Conservation (phyloP, 2,329 filamentous ascomycete species). For the Colletotrichum limetticola region DNA sequence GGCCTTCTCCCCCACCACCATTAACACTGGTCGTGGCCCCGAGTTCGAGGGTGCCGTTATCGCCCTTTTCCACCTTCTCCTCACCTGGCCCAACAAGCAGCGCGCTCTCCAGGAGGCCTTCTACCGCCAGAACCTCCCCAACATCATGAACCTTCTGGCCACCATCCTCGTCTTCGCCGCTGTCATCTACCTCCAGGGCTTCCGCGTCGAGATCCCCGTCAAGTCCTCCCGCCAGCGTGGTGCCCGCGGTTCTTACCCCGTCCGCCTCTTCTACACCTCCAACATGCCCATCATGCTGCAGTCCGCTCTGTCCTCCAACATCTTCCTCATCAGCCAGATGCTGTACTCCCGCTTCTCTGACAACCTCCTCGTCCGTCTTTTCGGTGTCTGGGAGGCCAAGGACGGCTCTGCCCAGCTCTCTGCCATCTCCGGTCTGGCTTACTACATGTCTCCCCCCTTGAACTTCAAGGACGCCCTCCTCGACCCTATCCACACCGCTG, state of each 20-base stretch:
- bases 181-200: constrained; percentile 99
- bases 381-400: constrained; percentile 98
- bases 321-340: constrained; percentile 99
- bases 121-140: constrained; percentile 99
- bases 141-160: constrained; percentile 98
- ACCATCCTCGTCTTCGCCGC: constrained; percentile 94
- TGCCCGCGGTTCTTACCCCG: constrained; percentile 96
- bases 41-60: constrained; percentile 99
- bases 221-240: constrained; percentile 99
- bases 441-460: constrained; percentile 99
- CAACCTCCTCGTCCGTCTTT: constrained; percentile 96
- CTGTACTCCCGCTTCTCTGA: constrained; percentile 99
- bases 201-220: constrained; percentile 99
- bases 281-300: constrained; percentile 99
- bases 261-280: constrained; percentile 99
- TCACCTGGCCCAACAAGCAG: constrained; percentile 99
- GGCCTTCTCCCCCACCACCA: constrained; percentile 98
- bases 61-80: constrained; percentile 94
- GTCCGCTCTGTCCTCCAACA: constrained; percentile 97
- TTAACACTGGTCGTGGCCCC: constrained; percentile 98
- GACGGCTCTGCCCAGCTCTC: constrained; percentile 96
- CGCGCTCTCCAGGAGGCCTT: constrained; percentile 98
- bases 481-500: constrained; percentile 94
- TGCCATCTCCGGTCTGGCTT: constrained; percentile 91
- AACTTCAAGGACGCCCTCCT: constrained; percentile 98